Evolutionary conservation across 495 filamentous ascomycete genomes (phyloP), one percentile per base, ranked within the genome.

Genomic region (Penicillium cataractarum): DNA sequence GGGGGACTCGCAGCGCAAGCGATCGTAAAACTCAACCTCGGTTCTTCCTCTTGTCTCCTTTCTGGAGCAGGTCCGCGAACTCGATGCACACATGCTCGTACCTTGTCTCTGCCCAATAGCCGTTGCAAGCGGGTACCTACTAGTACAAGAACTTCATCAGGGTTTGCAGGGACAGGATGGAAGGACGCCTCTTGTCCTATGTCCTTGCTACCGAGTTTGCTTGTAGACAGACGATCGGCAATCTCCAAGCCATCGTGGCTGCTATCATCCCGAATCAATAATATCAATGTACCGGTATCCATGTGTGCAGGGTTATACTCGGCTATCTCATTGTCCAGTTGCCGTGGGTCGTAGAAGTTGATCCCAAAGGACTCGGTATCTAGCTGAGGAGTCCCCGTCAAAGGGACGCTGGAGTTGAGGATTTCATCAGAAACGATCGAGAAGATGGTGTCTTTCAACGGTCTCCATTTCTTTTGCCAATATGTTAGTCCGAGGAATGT

Each of bases 31-130:
- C 44, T 26, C 21, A 24, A 5, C 10, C 44, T 48, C 40, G 10
- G n/a, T 21, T 44, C n/a, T 44, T 44, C n/a, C 40, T 21, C 2
- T 3, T 44, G 1, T 22, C 40, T 44, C 40, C 8, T 44, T 1
- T 44, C 40, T 44, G n/a, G 0, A 19, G 6, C 3, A 6, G 40
- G 40, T 17, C 40, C 40, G 6, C 6, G 40, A 44, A 66, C 59
- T 40, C 59, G 55, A 40, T 66, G 59, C 40, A 66, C 64, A n/a
- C 64, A 62, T 9, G 64, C 59, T 21, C 64, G 59, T 24, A 46
- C 59, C 8, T 50, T 66, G 29, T n/a, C 51, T 42, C 35, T 62
- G 7, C 64, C 59, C 12, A 66, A 21, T 13, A 66, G 55, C 48
- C 58, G 58, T 24, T 66, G 64, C n/a, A 62, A 33, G 19, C 64